A percentile compares a stretch with the other conserved stretches of the same genome.
Conservation (phyloP, 331 rosid species). For the Malus hybrid region DNA sequence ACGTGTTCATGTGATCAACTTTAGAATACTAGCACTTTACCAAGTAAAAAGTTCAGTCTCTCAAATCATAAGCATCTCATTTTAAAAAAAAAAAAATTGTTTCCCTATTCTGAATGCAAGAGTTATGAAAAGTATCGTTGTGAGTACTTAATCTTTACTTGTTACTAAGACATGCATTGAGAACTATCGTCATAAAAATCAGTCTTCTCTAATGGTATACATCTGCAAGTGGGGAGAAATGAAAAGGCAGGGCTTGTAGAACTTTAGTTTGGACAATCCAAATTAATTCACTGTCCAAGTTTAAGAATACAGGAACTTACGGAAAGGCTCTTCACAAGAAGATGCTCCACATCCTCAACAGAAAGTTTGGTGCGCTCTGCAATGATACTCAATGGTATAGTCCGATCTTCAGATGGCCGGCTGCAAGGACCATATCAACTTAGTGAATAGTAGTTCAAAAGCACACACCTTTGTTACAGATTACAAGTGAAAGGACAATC, state of each 20-base stretch:
- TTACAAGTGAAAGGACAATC: not conserved
- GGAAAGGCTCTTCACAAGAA: constrained; percentile 94
- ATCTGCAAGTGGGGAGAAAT: not conserved
- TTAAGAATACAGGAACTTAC: constrained; percentile 47
- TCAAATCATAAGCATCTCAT: not conserved
- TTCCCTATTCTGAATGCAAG: no score
- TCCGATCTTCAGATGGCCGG: constrained; percentile 93
- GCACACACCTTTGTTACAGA: not conserved
- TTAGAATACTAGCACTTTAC: not conserved
- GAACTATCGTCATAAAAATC: not conserved
- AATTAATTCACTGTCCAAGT: not conserved
- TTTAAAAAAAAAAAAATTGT: no score
- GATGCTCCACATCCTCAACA: constrained; percentile 93
- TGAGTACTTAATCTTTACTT: not conserved
- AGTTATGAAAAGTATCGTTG: not conserved
- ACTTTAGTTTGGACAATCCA: not conserved
- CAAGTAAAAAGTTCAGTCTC: not conserved
- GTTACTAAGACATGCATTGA: not conserved
- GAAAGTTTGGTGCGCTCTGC: constrained; percentile 95
- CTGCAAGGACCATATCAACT: constrained; percentile 44
- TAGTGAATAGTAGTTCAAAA: not conserved
- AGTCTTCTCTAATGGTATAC: not conserved
- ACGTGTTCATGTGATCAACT: not conserved
- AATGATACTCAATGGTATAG: constrained; percentile 83
- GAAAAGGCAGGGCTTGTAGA: not conserved